Evolutionary conservation across 2,329 filamentous ascomycete species (phyloP).

Genomic region (Didymella exigua): DNA sequence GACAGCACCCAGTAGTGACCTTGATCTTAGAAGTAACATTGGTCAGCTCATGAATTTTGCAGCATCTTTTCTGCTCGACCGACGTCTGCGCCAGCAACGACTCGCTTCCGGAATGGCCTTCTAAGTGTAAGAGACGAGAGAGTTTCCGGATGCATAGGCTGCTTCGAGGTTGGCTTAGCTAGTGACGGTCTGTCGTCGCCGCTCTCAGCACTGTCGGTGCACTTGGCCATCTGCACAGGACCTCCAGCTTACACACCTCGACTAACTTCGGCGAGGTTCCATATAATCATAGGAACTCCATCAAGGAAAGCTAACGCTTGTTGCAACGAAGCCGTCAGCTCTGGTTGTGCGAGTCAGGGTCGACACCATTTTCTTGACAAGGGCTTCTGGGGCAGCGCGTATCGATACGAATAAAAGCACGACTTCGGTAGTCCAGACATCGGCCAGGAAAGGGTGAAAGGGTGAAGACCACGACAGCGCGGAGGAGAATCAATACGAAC

Average conservation of each 20-base stretch:
- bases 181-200: background rate
- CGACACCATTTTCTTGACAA: no score
- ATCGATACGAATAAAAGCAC: background rate
- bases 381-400: background rate
- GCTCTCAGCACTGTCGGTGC: background rate
- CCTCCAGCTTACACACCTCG: background rate
- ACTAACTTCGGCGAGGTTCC: background rate
- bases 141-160: background rate
- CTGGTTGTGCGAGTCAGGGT: background rate
- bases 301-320: background rate
- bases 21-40: constrained; percentile 43
- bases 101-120: background rate
- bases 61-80: constrained; percentile 33
- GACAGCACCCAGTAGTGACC: constrained; percentile 23
- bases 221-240: background rate
- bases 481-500: background rate
- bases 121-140: background rate
- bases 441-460: background rate
- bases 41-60: constrained; percentile 35
- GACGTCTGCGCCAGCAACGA: constrained; percentile 29
- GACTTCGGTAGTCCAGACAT: background rate
- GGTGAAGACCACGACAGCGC: background rate
- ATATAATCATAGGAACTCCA: background rate
- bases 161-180: constrained; percentile 2
- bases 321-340: background rate